These are phyloP conservation scores for Beauveria bassiana DNA, from an alignment of 2,329 filamentous ascomycete genomes.

Conservation along the genomic window DNA sequence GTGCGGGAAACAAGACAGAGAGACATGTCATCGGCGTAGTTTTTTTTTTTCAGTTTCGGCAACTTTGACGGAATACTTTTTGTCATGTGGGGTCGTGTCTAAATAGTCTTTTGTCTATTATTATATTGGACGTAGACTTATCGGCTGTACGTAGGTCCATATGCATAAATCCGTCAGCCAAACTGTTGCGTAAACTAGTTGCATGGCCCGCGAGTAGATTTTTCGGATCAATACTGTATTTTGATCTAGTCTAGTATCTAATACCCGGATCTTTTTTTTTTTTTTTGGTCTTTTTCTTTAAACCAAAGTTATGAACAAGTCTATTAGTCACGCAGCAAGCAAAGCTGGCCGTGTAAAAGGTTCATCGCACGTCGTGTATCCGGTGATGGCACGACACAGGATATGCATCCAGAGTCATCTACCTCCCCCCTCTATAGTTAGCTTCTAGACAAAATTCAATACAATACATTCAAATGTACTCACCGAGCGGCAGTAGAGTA, in stretches of 20 bases:
- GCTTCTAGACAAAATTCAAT: not conserved
- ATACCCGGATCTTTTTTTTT: not conserved
- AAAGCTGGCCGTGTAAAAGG: not conserved
- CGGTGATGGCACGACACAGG: not conserved
- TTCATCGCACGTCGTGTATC: not conserved
- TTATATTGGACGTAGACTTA: not conserved
- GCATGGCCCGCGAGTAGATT: too few species aligned
- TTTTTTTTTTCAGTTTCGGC: not conserved
- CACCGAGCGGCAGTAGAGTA: not conserved
- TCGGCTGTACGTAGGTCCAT: not conserved
- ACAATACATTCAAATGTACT: not conserved
- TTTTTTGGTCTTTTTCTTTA: not conserved
- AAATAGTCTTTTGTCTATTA: too few species aligned
- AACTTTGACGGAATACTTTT: not conserved
- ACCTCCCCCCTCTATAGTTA: not conserved
- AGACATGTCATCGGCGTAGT: not conserved
- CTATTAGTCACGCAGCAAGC: not conserved
- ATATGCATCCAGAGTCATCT: not conserved
- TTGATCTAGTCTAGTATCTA: not conserved
- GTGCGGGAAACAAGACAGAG: not conserved
- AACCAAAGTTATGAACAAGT: not conserved
- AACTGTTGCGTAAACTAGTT: too few species aligned
- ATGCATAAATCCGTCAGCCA: not conserved
- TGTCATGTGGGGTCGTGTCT: not conserved
- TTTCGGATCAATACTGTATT: too few species aligned